phyloP scores from a whole-genome alignment of 441 rosid genomes.

The Omphalea diandra region DNA sequence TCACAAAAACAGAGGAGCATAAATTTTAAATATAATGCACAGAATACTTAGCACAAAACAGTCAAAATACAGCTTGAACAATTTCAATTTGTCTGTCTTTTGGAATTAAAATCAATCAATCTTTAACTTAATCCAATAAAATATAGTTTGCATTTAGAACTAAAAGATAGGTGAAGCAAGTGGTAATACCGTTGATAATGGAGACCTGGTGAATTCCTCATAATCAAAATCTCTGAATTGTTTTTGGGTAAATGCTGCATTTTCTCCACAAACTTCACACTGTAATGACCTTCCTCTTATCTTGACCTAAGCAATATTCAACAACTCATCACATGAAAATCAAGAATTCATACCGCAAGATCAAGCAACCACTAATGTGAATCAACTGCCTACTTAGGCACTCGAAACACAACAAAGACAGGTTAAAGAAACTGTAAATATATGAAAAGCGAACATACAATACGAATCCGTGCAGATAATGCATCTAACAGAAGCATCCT shows the following conservation, averaged over 20 bases:
- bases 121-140: neutral
- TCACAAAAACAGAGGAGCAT: too few relatives aligned
- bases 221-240: conserved; percentile 73
- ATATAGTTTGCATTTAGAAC: neutral
- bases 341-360: neutral
- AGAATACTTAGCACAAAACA: too few relatives aligned
- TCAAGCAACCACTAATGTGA: neutral
- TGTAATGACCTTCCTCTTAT: conserved; percentile 69
- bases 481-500: conserved; percentile 94
- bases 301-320: conserved; percentile 56
- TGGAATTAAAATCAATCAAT: neutral
- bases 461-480: conserved; percentile 68
- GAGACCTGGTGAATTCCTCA: conserved; percentile 84
- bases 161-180: conserved; percentile 9
- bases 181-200: conserved; percentile 46
- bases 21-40: too few relatives aligned
- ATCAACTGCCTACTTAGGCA: neutral
- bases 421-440: neutral
- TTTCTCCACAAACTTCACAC: conserved; percentile 80
- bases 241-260: conserved; percentile 49
- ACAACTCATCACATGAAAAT: conserved; percentile 8
- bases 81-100: neutral
- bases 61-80: neutral
- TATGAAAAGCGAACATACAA: conserved; percentile 40
- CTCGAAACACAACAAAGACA: too few relatives aligned